Base-by-base conservation (phyloP, 1,284 basidiomycete species). In the Pterulicium gracile region DNA sequence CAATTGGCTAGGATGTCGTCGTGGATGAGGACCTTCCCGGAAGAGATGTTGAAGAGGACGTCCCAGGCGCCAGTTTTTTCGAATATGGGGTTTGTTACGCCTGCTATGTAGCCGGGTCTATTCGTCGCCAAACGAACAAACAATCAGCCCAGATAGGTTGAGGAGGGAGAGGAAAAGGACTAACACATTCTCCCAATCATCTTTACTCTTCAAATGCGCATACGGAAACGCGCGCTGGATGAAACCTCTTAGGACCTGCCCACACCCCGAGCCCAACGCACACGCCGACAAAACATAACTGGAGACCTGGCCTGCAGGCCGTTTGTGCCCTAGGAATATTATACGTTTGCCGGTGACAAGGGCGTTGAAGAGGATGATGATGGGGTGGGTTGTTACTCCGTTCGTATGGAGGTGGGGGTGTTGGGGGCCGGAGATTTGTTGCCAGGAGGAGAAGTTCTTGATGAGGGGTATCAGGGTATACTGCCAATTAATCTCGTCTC, bases 41-140 rank as follows among this genome's bases (percentile, higher is more conserved):
- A 81, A 46, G 90, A 84, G 49, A 96, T 80, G 58, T 97, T 91
- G 61, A 91, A 88, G 32, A 97, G 69, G 1, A 98, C 70, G 61
- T 98, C 94, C 95, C 95, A 98, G 14, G 77, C 73, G 1, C 81
- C 79, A 0, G 86, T 77, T 4, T 86, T 75, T 56, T 94, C 90
- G 60, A 97, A 97, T 23, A 95, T 90, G 1, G 94, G 94, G 58
- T 98, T 98, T 2, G 90, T 95, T 1, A 97, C 93, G 2, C 94
- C 94, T 3, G 93, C 94, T 47, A 98, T 92, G 61, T 86, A 98
- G 10, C 88, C 92, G 3, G 87, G 80, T 43, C 88, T 89, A 50
- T 24, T 43, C 20, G 17, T n/a, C n/a, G n/a, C n/a, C n/a, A n/a
- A n/a, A n/a, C n/a, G n/a, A n/a, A 44, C 47, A 15, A 39, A 40